These are phyloP conservation scores for Fusarium sp. DNA, from an alignment of 2,329 filamentous ascomycete species.

Conservation along the genomic window DNA sequence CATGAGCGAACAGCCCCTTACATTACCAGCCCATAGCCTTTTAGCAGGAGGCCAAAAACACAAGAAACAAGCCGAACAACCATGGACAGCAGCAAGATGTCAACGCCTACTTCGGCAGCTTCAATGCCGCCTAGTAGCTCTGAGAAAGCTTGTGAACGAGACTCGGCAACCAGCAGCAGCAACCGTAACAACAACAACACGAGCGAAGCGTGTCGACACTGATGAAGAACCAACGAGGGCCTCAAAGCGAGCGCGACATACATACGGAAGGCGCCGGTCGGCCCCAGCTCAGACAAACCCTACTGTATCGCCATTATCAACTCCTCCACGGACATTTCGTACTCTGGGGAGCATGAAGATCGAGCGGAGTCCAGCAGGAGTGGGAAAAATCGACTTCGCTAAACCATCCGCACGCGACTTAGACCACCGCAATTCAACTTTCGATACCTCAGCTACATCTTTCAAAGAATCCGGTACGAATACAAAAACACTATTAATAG, in stretches of 20 bases:
- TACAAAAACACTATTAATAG: slow-evolving; percentile 32
- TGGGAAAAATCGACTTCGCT: slow-evolving; percentile 48
- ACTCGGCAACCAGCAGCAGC: slow-evolving; percentile 21
- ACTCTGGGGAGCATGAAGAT: slow-evolving; percentile 51
- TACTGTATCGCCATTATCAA: slow-evolving; percentile 14
- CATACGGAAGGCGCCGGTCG: slow-evolving; percentile 47
- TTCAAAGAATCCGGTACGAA: slow-evolving; percentile 4
- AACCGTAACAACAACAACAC: neutral
- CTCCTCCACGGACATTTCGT: slow-evolving; percentile 49
- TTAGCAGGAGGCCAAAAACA: slow-evolving; percentile 3
- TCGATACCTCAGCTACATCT: slow-evolving; percentile 7
- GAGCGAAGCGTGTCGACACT: slow-evolving; percentile 42
- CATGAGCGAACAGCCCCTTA: slow-evolving; percentile 21
- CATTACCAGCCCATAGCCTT: slow-evolving; percentile 31
- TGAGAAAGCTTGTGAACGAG: slow-evolving; percentile 54
- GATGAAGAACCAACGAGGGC: slow-evolving; percentile 14
- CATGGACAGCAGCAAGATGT: slow-evolving; percentile 64
- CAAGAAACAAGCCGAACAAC: slow-evolving; percentile 44
- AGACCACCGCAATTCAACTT: slow-evolving; percentile 34
- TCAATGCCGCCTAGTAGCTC: slow-evolving; percentile 57
- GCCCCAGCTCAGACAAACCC: slow-evolving; percentile 14
- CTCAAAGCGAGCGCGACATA: slow-evolving; percentile 50
- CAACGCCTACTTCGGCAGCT: slow-evolving; percentile 62
- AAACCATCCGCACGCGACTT: slow-evolving; percentile 51
- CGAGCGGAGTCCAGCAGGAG: slow-evolving; percentile 43